Base-by-base conservation (phyloP, 2,329 filamentous ascomycete genomes). In the Cyphellophora attinorum region DNA sequence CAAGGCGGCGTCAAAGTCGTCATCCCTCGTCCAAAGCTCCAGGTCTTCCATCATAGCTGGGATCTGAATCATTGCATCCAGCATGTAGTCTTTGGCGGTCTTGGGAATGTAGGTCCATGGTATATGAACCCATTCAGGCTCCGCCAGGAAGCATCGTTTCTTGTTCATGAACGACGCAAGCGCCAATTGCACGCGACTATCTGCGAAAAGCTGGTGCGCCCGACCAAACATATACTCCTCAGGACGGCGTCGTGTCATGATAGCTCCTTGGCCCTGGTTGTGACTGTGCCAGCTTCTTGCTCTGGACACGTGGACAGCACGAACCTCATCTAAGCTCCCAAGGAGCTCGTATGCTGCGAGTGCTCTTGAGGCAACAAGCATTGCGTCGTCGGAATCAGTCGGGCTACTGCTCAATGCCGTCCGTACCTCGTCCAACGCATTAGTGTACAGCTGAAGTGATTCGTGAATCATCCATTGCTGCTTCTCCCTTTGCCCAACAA, bases 21-120 rank as follows among this genome's bases (percentile, higher is more conserved):
- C n/a, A n/a, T n/a, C n/a, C n/a, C n/a, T n/a, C n/a, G n/a, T n/a
- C n/a, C n/a, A n/a, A n/a, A n/a, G n/a, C n/a, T n/a, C n/a, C 8
- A 25, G 8, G 21, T 25, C 21, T 25, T 25, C 21, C 8, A 25
- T 8, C 8, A 25, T 8, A n/a, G 21, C n/a, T 17, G 34, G 34
- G 19, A 37, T 19, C 11, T 28, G 17, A 19, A 37, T 21, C 13
- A 37, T 12, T 17, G 32, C 28, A 15, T 37, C 34, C 11, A 37
- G 17, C 19, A 37, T 13, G 27, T 23, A 12, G 4, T 37, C 34
- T 21, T 37, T 31, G 8, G 29, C 8, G 14, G 27, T 37, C 19
- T 37, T 37, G 18, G 34, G 19, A 11, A 19, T 37, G 12, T 37
- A 21, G 6, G 3, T 18, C 14, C 30, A 37, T 11, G 34, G 34